Base-by-base conservation (phyloP, 177 flowering plant species). In the Tripterygium wilfordii region DNA sequence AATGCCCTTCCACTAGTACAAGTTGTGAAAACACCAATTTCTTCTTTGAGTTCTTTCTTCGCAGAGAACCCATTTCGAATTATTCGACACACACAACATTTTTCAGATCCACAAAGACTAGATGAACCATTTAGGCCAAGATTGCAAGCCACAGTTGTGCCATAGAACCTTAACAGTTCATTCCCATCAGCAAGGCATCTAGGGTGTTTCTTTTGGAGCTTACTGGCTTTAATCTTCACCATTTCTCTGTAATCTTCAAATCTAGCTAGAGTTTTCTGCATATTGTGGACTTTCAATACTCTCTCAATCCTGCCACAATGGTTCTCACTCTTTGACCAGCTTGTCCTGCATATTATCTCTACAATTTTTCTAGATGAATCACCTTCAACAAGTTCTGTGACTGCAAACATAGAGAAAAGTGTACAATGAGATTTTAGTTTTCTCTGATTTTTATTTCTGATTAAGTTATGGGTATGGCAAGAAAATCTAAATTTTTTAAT, bases 171-270 rank as follows among this genome's bases (percentile, higher is more conserved):
- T 45, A 88, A 51, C 27, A 92, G 76, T 49, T 89, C 98, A 48
- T 92, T 92, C 12, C 98, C 98, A 58, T 92, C 98, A 0, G 96
- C 96, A 0, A 86, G 52, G 63, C 94, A 86, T 4, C 98, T 78
- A 1, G 96, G 87, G 62, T 92, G 96, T 50, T 92, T 88, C 75
- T 83, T 86, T 30, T 79, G 68, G 33, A 86, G 85, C 55, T 84
- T 92, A 67, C 91, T 79, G 15, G 96, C 96, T 56, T 79, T 85
- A 42, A 57, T 61, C 59, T 86, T 91, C 42, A 92, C 87, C 57
- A 70, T 67, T 50, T 88, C 96, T 31, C 98, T 59, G 50, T 88
- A 79, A 30, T 86, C 94, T 64, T 92, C 98, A 35, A 92, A 88
- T 38, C 79, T 66, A 46, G 83, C 78, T 1, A 92, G 69, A 2